These are phyloP conservation scores for Gryganskiella cystojenkinii DNA, from an alignment of 192 early-diverging fungal genomes.

Conservation along the genomic window DNA sequence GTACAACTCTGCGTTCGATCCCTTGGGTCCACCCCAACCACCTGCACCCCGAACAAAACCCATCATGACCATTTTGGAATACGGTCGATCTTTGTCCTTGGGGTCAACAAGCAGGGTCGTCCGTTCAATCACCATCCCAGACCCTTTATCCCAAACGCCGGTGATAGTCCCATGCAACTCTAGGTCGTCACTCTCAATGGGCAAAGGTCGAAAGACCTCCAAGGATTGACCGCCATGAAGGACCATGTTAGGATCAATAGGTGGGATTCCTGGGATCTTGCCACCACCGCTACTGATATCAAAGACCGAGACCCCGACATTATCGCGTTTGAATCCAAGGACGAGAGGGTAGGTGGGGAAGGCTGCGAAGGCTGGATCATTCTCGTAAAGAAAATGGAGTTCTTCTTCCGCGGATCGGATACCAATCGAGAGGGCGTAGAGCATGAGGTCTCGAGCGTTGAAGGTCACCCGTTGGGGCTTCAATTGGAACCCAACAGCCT, in stretches of 20 bases:
- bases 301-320: slow-evolving; percentile 32
- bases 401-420: slow-evolving; percentile 54
- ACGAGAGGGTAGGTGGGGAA: slow-evolving; percentile 78
- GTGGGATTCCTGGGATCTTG: slow-evolving; percentile 65
- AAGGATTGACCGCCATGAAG: slow-evolving; percentile 79
- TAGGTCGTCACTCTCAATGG: slow-evolving; percentile 59
- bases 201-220: slow-evolving; percentile 68
- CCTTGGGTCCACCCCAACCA: slow-evolving; percentile 75
- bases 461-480: slow-evolving; percentile 54
- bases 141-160: slow-evolving; percentile 79
- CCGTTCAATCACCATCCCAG: slow-evolving; percentile 71
- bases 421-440: slow-evolving; percentile 78
- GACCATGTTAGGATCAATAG: slow-evolving; percentile 68
- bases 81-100: slow-evolving; percentile 52
- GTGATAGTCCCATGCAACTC: slow-evolving; percentile 54
- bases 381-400: slow-evolving; percentile 73
- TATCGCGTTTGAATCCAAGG: slow-evolving; percentile 61
- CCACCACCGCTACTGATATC: slow-evolving; percentile 65
- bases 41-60: slow-evolving; percentile 76
- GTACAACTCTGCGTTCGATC: slow-evolving; percentile 59
- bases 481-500: slow-evolving; percentile 61
- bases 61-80: slow-evolving; percentile 53
- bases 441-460: slow-evolving; percentile 72
- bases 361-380: slow-evolving; percentile 66
- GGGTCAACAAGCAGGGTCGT: slow-evolving; percentile 59